phyloP scores from a whole-genome alignment of 805 yeast species.

The Candida lessepsii region DNA sequence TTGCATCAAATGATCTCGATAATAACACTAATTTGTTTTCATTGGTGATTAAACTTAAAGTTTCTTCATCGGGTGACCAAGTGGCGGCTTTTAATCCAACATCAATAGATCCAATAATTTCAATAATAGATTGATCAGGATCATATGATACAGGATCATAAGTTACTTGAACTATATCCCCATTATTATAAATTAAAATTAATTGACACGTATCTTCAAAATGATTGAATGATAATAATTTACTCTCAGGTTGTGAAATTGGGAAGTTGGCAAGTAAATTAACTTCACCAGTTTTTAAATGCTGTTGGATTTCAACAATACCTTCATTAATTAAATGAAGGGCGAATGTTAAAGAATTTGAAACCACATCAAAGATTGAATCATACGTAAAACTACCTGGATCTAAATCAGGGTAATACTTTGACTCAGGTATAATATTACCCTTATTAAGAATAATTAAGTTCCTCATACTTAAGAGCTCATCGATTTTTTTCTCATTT shows the following conservation, averaged over 20 bases:
- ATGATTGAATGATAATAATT: conserved; percentile 57
- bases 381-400: conserved; percentile 28
- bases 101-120: conserved; percentile 83
- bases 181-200: conserved; percentile 65
- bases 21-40: conserved; percentile 63
- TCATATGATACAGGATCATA: conserved; percentile 49
- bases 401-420: conserved; percentile 64
- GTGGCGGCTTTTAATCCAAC: conserved; percentile 66
- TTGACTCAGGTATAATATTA: conserved; percentile 48
- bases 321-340: conserved; percentile 54
- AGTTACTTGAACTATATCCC: conserved; percentile 71
- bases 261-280: conserved; percentile 62
- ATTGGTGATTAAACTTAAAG: conserved; percentile 64
- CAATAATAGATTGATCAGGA: conserved; percentile 57
- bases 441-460: conserved; percentile 55
- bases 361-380: conserved; percentile 66
- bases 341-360: conserved; percentile 69
- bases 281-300: conserved; percentile 60
- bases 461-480: conserved; percentile 43
- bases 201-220: conserved; percentile 68
- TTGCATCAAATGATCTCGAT: conserved; percentile 76
- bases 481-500: conserved; percentile 3
- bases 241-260: conserved; percentile 31
- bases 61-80: conserved; percentile 94
- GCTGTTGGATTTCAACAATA: conserved; percentile 73